Conservation (phyloP, 805 yeast genomes). For the Candida maris region DNA sequence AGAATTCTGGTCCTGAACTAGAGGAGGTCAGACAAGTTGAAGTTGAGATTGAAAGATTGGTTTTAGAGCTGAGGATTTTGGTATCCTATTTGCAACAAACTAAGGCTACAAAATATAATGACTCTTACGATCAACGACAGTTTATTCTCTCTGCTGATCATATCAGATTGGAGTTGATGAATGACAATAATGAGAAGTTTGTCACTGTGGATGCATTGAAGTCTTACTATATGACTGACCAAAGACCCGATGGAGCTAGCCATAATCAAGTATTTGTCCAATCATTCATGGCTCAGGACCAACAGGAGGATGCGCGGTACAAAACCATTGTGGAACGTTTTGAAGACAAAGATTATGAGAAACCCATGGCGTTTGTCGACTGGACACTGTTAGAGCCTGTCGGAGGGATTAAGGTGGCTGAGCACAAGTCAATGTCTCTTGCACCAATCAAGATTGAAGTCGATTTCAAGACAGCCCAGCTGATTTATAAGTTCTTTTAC, state of each 20-base stretch:
- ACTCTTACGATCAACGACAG: conserved; percentile 42
- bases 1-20: conserved; percentile 7
- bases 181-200: conserved; percentile 58
- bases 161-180: conserved; percentile 66
- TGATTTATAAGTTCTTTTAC: conserved; percentile 37
- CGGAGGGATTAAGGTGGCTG: conserved; percentile 61
- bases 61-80: conserved; percentile 23
- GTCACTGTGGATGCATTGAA: conserved; percentile 68
- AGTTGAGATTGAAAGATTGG: conserved; percentile 27
- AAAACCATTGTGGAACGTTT: conserved; percentile 60
- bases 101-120: conserved; percentile 26
- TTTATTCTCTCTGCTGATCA: conserved; percentile 65
- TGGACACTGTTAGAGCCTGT: conserved; percentile 60
- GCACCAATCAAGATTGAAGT: conserved; percentile 56
- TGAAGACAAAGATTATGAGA: conserved; percentile 8
- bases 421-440: conserved; percentile 43
- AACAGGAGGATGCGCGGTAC: conserved; percentile 53
- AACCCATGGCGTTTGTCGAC: conserved; percentile 37
- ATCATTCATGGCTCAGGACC: conserved; percentile 72
- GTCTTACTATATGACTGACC: conserved; percentile 57
- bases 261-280: conserved; percentile 56
- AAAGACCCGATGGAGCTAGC: conserved; percentile 67
- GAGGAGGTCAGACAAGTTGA: conserved; percentile 14
- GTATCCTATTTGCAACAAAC: conserved; percentile 28
- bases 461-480: conserved; percentile 52